Percentiles rank a stretch among this genome's conserved stretches.
phyloP scores from a whole-genome alignment of 2,329 filamentous ascomycete species.

The Mycosphaerelloides madeirae region DNA sequence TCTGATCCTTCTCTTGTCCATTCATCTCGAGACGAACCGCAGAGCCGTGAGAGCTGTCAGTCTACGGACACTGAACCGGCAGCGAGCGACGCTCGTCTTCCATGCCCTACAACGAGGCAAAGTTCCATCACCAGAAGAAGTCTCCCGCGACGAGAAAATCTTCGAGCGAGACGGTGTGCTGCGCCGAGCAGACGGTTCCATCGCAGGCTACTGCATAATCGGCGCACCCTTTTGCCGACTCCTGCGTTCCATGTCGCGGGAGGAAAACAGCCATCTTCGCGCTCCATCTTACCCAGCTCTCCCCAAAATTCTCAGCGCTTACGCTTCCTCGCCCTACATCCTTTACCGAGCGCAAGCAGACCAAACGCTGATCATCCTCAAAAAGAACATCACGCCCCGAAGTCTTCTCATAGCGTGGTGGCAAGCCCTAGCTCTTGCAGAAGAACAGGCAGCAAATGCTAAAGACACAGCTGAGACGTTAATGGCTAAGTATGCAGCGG shows the following conservation, averaged over 20 bases:
- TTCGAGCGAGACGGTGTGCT: conserved; percentile 64
- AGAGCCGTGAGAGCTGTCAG: conserved; percentile 76
- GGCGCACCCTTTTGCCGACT: conserved; percentile 37
- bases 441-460: conserved; percentile 18
- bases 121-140: conserved; percentile 60
- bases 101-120: conserved; percentile 44
- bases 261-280: too few relatives aligned
- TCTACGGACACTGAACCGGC: conserved; percentile 79
- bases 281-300: too few relatives aligned
- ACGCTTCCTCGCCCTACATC: conserved; percentile 49
- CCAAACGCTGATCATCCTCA: conserved; percentile 56
- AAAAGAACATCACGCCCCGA: conserved; percentile 48
- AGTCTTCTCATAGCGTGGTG: conserved; percentile 59
- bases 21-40: conserved; percentile 83
- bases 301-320: conserved; percentile 48
- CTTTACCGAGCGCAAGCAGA: conserved; percentile 48
- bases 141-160: conserved; percentile 55
- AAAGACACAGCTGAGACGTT: conserved; percentile 36
- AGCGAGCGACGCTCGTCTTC: conserved; percentile 76
- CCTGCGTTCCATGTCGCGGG: conserved; percentile 20
- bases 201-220: conserved; percentile 52
- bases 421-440: conserved; percentile 46
- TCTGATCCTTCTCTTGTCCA: conserved; percentile 65
- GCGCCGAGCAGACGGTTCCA: conserved; percentile 43
- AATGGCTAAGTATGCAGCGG: conserved; percentile 44